These are phyloP conservation scores for Dalbergia cochinchinensis DNA, from an alignment of 306 rosid genomes.

Conservation along the genomic window DNA sequence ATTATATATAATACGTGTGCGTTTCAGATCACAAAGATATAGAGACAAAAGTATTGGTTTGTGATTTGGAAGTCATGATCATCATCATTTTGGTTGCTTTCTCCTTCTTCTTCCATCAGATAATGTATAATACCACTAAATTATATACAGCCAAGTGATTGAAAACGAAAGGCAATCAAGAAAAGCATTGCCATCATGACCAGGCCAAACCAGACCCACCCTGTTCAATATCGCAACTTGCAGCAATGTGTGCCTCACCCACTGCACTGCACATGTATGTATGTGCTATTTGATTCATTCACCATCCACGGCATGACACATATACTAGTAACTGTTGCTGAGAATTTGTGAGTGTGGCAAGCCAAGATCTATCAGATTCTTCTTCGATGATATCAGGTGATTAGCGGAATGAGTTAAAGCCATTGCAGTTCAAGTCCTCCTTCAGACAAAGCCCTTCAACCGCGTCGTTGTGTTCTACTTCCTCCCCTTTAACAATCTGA, in stretches of 20 bases:
- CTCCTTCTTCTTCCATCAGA: background rate
- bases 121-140: background rate
- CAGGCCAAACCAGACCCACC: no score
- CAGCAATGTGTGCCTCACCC: slow-evolving; percentile 33
- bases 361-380: background rate
- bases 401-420: slow-evolving; percentile 57
- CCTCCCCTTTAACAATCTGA: slow-evolving; percentile 61
- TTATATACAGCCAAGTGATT: background rate
- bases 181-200: slow-evolving; percentile 29
- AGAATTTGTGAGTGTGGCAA: slow-evolving; percentile 21
- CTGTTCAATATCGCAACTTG: background rate
- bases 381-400: background rate
- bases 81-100: background rate
- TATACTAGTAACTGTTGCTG: background rate
- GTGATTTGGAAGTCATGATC: slow-evolving; percentile 36
- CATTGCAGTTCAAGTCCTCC: slow-evolving; percentile 68
- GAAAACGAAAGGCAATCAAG: slow-evolving; percentile 21
- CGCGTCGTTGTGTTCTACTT: slow-evolving; percentile 38
- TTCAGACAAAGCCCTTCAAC: slow-evolving; percentile 55
- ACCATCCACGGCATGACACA: slow-evolving; percentile 3
- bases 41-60: slow-evolving; percentile 28
- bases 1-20: slow-evolving; percentile 4
- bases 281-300: slow-evolving; percentile 18
- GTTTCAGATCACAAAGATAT: slow-evolving; percentile 5
- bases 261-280: background rate